Conservation (phyloP, 2,329 filamentous ascomycete species). For the Nemania bipapillata region DNA sequence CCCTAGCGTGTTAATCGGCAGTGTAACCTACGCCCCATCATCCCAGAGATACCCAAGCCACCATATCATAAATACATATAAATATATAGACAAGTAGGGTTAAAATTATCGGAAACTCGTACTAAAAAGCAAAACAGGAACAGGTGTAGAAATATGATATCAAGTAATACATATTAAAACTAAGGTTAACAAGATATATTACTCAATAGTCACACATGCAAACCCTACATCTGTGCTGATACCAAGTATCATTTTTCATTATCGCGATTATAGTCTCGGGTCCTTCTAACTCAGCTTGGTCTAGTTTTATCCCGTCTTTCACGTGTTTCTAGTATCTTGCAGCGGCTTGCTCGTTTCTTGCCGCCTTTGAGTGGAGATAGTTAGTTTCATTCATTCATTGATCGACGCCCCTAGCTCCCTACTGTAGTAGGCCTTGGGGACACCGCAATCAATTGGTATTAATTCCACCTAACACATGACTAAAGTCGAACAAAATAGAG, state of each 20-base stretch:
- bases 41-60: background rate
- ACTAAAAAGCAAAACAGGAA: too few species aligned
- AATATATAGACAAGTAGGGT: too few species aligned
- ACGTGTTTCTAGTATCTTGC: background rate
- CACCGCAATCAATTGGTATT: constrained; percentile 42
- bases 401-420: background rate
- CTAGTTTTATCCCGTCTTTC: constrained; percentile 4
- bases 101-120: too few species aligned
- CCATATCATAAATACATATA: background rate
- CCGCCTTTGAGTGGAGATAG: background rate
- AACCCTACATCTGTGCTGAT: background rate
- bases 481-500: constrained; percentile 38
- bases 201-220: constrained; percentile 11
- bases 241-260: constrained; percentile 6
- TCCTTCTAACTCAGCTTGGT: constrained; percentile 4
- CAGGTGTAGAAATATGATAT: too few species aligned
- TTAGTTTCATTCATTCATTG: constrained; percentile 12
- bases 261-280: constrained; percentile 19
- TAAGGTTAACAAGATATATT: too few species aligned
- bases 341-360: background rate
- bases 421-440: background rate
- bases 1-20: background rate
- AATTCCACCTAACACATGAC: constrained; percentile 43
- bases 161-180: too few species aligned
- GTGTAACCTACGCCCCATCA: too few species aligned